Base-by-base conservation (phyloP, 345 rosid genomes). In the Aquilaria yunnanensis region DNA sequence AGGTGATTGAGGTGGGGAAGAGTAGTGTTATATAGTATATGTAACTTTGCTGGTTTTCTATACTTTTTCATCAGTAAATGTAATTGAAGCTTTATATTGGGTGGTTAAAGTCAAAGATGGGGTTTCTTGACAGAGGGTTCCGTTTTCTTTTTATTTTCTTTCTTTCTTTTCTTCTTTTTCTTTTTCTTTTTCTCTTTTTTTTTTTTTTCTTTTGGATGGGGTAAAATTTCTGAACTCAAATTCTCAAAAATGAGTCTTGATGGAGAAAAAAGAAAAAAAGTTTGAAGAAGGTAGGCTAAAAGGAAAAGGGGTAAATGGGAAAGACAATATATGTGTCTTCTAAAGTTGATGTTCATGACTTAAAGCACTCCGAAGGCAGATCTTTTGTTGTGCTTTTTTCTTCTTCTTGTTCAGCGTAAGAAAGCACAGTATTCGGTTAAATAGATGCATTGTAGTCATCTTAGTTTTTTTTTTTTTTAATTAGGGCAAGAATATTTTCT, bases 161-260 rank as follows among this genome's bases (percentile, higher is more conserved):
- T 14, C n/a, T 34, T 58, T 11, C 54, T 11, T 29, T 47, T 9
- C 29, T 11, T 12, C 46, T 14, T 53, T 33, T 9, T 9, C 3
- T 49, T 51, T 66, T 66, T 1, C 14, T 57, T 47, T 45, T 50
- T 66, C 9, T 57, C 49, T 12, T 58, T 31, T 10, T 12, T 59
- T n/a, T n/a, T n/a, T 55, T 32, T 45, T 29, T 34, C 48, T 33
- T 32, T 32, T 30, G 32, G 47, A 12, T 6, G 34, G 33, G 48
- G 32, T 48, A 43, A 54, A 54, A 54, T 52, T 47, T 34, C 45
- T 29, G 56, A 51, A 61, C 71, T 68, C 71, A 61, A 77, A 67
- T 72, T 66, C 49, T 23, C 23, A 56, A 48, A 55, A 67, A 70
- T 48, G 71, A 73, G 75, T 73, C 72, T 82, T 77, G 74, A 53